Evolutionary conservation across 108 stramenopile genomes (phyloP), one percentile per base, ranked within the genome.

Genomic region (Fragilaria crotonensis): DNA sequence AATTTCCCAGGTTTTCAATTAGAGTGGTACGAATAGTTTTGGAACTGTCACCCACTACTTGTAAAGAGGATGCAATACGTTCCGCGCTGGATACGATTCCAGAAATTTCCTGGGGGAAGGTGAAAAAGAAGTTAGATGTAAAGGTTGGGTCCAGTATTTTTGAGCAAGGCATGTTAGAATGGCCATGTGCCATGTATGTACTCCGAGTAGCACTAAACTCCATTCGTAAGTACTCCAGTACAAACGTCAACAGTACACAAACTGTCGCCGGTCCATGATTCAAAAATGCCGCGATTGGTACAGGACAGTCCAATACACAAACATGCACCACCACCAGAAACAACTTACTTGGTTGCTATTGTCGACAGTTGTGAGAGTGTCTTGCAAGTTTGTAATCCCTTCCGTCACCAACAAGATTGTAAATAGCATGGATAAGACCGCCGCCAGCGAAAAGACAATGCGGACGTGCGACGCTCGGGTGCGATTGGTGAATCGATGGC

Each of bases 351-450:
- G 19, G 45, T 64, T 69, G 17, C 62, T 69, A 2, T 26, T 29
- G 25, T 64, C 49, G 2, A 75, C 48, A 47, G 63, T 65, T 30
- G 62, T 54, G 4, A 54, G 48, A 4, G 68, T 57, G 26, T 58
- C 25, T 33, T 69, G 44, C 4, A 75, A n/a, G 3, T 64, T 26
- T 1, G 59, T 52, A 23, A 75, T 48, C 1, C 73, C 73, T 25
- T 69, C 47, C 0, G 68, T 62, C 25, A 65, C 48, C 14, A 65
- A 11, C 3, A 75, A 5, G 19, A 75, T 62, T 25, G 62, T 65
- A 44, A 64, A 75, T 11, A 69, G 47, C 25, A 75, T 61, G 4
- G 63, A 49, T n/a, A 67, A 58, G 19, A 57, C 27, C 1, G 62
- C 51, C 14, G 52, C 32, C 4, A 67, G 30, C 22, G 28, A 26